Conservation (phyloP, 805 yeast genomes). For the Aciculoconidium aculeatum region DNA sequence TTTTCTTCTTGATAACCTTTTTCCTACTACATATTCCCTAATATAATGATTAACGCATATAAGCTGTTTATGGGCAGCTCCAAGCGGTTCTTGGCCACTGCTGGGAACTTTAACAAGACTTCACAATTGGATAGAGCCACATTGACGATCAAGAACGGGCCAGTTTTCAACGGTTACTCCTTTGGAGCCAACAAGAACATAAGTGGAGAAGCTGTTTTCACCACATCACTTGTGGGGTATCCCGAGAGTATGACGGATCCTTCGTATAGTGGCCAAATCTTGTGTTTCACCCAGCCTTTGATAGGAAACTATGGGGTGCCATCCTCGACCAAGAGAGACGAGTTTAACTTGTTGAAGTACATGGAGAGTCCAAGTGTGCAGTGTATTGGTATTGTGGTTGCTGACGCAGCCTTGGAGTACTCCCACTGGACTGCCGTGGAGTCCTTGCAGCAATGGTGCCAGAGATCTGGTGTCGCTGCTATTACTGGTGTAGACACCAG, state of each 20-base stretch:
- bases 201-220: conserved; percentile 96
- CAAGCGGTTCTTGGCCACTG: conserved; percentile 31
- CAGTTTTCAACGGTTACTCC: conserved; percentile 86
- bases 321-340: conserved; percentile 70
- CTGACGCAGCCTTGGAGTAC: conserved; percentile 90
- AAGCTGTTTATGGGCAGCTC: conserved; percentile 8
- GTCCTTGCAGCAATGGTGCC: conserved; percentile 91
- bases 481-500: conserved; percentile 97
- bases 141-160: conserved; percentile 86
- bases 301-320: conserved; percentile 99
- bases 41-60: conserved; percentile 8
- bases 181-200: conserved; percentile 92
- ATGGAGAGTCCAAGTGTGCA: conserved; percentile 89
- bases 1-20: not conserved
- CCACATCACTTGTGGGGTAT: conserved; percentile 96
- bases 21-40: too few species aligned
- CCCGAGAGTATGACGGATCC: conserved; percentile 99
- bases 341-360: conserved; percentile 78
- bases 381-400: conserved; percentile 93
- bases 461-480: conserved; percentile 90
- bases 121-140: conserved; percentile 72
- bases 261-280: conserved; percentile 92
- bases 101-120: conserved; percentile 29
- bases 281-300: conserved; percentile 94
- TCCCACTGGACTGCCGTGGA: conserved; percentile 99